These are phyloP conservation scores for Artomyces pyxidatus DNA, from an alignment of 768 basidiomycete species.

Conservation along the genomic window DNA sequence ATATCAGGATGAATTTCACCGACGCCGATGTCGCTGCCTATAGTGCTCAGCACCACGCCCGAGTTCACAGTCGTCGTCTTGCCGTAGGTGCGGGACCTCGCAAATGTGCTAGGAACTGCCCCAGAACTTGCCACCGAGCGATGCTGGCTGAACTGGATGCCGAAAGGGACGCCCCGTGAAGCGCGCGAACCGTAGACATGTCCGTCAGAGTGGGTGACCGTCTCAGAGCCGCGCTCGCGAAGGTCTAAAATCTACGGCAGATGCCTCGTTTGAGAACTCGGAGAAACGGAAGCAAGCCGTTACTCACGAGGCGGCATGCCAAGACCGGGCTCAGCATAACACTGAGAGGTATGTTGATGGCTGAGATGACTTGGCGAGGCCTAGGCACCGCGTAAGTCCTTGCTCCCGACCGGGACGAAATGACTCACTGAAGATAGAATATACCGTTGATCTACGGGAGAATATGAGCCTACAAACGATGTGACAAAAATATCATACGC, in stretches of 20 bases:
- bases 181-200: conserved; percentile 10
- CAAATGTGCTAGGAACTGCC: neutral
- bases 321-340: conserved; percentile 78
- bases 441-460: conserved; percentile 59
- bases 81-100: conserved; percentile 7
- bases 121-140: conserved; percentile 13
- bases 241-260: conserved; percentile 62
- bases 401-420: conserved; percentile 5
- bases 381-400: conserved; percentile 27
- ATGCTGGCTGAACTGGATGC: conserved; percentile 14
- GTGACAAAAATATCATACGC: conserved; percentile 19
- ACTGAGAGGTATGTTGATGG: conserved; percentile 77
- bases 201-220: conserved; percentile 53
- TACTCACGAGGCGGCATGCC: conserved; percentile 63
- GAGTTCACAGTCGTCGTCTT: conserved; percentile 11
- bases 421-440: conserved; percentile 72
- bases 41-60: conserved; percentile 11
- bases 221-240: conserved; percentile 74
- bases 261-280: neutral
- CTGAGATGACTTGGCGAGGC: conserved; percentile 75
- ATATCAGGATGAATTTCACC: conserved; percentile 3
- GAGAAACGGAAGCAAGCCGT: neutral
- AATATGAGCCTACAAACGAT: conserved; percentile 2
- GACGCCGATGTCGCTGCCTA: conserved; percentile 12
- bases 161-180: conserved; percentile 12